Percentiles rank a stretch among this genome's conserved stretches.
These are phyloP conservation scores for Cyphellophora europaea DNA, from an alignment of 2,329 filamentous ascomycete genomes.

Conservation along the genomic window DNA sequence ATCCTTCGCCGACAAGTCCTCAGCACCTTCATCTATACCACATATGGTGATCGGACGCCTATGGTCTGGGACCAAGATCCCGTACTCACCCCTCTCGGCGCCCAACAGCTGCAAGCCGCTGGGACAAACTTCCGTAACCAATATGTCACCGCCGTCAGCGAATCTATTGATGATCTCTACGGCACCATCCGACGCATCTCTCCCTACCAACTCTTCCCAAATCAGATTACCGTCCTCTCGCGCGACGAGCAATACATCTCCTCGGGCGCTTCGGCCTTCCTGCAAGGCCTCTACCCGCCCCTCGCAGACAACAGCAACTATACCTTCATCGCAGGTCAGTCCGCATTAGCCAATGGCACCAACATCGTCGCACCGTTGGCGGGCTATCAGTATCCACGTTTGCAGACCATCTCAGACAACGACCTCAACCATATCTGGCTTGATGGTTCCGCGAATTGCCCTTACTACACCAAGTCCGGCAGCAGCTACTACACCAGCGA, in stretches of 20 bases:
- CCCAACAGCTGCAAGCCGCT: conserved; percentile 42
- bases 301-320: conserved; percentile 24
- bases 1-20: conserved; percentile 28
- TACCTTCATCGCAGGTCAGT: conserved; percentile 26
- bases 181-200: conserved; percentile 36
- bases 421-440: conserved; percentile 45
- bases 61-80: conserved; percentile 25
- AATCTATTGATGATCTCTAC: conserved; percentile 4
- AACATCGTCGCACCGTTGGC: conserved; percentile 38
- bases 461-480: conserved; percentile 26
- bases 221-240: conserved; percentile 40
- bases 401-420: conserved; percentile 32
- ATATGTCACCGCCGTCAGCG: conserved; percentile 34
- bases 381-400: conserved; percentile 49
- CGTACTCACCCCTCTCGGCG: conserved; percentile 44
- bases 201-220: conserved; percentile 31
- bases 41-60: conserved; percentile 48
- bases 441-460: conserved; percentile 38
- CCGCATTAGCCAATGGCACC: conserved; percentile 39
- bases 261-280: conserved; percentile 50
- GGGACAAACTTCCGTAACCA: conserved; percentile 43
- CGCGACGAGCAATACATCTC: conserved; percentile 37
- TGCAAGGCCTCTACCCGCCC: conserved; percentile 54
- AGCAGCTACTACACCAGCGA: conserved; percentile 32
- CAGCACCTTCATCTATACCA: conserved; percentile 44